phyloP scores from a whole-genome alignment of 2,329 filamentous ascomycete species.

The Cyclaneusma minus region DNA sequence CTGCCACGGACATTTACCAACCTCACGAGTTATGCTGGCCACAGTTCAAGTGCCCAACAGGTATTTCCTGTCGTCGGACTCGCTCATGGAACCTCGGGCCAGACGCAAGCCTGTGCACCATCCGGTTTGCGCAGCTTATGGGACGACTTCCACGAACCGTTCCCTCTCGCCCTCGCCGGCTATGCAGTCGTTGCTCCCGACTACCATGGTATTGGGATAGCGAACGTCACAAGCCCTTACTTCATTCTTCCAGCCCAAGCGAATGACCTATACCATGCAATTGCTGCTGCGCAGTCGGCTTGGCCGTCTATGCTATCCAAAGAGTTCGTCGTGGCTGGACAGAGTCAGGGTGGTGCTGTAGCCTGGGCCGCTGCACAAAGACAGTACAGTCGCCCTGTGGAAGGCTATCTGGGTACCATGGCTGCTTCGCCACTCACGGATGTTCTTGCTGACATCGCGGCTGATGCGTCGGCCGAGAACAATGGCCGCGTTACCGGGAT shows the following conservation, averaged over 20 bases:
- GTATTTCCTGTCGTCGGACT: no score
- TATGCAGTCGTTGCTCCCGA: slow-evolving; percentile 25
- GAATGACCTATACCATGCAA: slow-evolving; percentile 14
- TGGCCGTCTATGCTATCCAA: slow-evolving; percentile 22
- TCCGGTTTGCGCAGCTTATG: slow-evolving; percentile 24
- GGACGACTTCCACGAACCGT: slow-evolving; percentile 25
- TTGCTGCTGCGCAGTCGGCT: slow-evolving; percentile 24
- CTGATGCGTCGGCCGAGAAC: no score
- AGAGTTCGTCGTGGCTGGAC: slow-evolving; percentile 28
- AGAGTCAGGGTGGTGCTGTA: slow-evolving; percentile 29
- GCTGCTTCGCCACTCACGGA: slow-evolving; percentile 3
- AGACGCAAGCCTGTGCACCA: slow-evolving; percentile 23
- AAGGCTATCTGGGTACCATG: slow-evolving; percentile 6
- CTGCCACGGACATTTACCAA: no score
- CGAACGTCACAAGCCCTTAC: slow-evolving; percentile 20
- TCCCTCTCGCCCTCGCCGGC: slow-evolving; percentile 21
- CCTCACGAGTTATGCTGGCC: no score
- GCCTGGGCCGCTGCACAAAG: slow-evolving; percentile 24
- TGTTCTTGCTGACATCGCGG: no score
- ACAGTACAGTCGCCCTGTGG: slow-evolving; percentile 2
- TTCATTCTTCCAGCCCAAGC: not conserved
- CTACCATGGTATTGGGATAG: slow-evolving; percentile 24
- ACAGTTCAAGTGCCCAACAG: no score
- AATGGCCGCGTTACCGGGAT: no score
- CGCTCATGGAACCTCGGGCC: slow-evolving; percentile 26